Conservation (phyloP, 2,329 filamentous ascomycete genomes). For the Grosmannia serpens region DNA sequence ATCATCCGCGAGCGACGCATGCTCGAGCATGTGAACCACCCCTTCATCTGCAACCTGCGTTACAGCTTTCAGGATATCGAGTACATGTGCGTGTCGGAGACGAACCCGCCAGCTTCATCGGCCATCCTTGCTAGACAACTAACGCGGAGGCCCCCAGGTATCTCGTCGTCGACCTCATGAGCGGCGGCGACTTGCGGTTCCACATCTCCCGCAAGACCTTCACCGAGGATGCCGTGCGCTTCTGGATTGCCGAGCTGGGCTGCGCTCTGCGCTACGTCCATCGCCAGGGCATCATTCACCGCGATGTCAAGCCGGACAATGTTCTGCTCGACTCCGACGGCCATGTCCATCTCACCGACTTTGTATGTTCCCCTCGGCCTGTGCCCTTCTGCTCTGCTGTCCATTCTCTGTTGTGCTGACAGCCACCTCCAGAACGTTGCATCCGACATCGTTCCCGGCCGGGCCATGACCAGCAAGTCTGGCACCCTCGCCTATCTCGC, state of each 20-base stretch:
- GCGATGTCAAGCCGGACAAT: slow-evolving; percentile 88
- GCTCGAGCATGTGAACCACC: slow-evolving; percentile 95
- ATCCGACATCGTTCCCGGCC: slow-evolving; percentile 77
- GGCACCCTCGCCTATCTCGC: slow-evolving; percentile 92
- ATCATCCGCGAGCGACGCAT: slow-evolving; percentile 96
- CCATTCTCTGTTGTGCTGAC: background rate
- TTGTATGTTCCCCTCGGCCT: slow-evolving; percentile 46
- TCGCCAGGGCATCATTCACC: slow-evolving; percentile 75
- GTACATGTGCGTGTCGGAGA: slow-evolving; percentile 51
- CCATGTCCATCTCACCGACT: slow-evolving; percentile 95
- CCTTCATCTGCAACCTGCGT: slow-evolving; percentile 94
- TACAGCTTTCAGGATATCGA: slow-evolving; percentile 99
- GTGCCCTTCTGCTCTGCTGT: background rate
- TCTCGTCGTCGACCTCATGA: slow-evolving; percentile 96
- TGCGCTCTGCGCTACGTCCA: slow-evolving; percentile 86
- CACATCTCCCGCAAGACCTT: slow-evolving; percentile 98
- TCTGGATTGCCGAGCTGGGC: slow-evolving; percentile 92
- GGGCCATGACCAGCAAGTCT: slow-evolving; percentile 84
- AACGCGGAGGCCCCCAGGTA: slow-evolving; percentile 64
- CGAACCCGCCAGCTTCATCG: slow-evolving; percentile 25
- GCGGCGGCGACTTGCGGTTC: slow-evolving; percentile 88
- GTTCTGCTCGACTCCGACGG: slow-evolving; percentile 79
- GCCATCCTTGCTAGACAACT: background rate
- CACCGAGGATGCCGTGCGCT: slow-evolving; percentile 90
- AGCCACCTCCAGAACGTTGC: slow-evolving; percentile 71